These are phyloP conservation scores for Eucalyptus erythrocorys DNA, from an alignment of 345 rosid genomes.

Conservation along the genomic window DNA sequence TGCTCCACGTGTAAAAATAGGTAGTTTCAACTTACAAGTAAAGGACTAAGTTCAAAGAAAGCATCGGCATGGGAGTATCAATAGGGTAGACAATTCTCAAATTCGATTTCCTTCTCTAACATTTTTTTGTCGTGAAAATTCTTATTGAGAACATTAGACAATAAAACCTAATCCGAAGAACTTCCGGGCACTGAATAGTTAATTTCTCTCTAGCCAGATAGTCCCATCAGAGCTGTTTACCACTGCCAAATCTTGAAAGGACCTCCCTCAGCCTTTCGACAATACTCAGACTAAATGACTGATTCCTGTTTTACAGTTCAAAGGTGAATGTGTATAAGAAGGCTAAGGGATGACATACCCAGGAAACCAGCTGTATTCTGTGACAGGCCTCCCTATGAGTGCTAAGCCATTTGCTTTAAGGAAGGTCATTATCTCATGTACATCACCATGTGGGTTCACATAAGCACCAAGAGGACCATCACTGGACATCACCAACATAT, in stretches of 20 bases:
- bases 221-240: not conserved
- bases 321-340: not conserved
- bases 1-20: not conserved
- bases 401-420: slow-evolving; percentile 59
- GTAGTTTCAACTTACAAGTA: not conserved
- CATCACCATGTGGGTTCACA: slow-evolving; percentile 65
- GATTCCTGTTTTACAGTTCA: not conserved
- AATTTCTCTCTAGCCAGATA: not conserved
- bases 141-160: not conserved
- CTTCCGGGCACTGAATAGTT: not conserved
- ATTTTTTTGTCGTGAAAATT: not conserved
- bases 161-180: not conserved
- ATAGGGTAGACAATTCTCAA: not conserved
- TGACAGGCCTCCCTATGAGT: slow-evolving; percentile 21
- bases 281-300: not conserved
- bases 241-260: not conserved
- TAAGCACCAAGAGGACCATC: slow-evolving; percentile 99
- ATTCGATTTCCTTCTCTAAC: not conserved
- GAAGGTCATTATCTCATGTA: slow-evolving; percentile 80
- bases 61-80: not conserved
- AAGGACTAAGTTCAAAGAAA: not conserved
- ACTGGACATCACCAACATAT: slow-evolving; percentile 93
- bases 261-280: not conserved
- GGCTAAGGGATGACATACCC: slow-evolving; percentile 43
- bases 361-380: slow-evolving; percentile 95